Evolutionary conservation across 108 stramenopile species (phyloP), one percentile per base, ranked within the genome.

Genomic region (Chaetoceros muelleri): DNA sequence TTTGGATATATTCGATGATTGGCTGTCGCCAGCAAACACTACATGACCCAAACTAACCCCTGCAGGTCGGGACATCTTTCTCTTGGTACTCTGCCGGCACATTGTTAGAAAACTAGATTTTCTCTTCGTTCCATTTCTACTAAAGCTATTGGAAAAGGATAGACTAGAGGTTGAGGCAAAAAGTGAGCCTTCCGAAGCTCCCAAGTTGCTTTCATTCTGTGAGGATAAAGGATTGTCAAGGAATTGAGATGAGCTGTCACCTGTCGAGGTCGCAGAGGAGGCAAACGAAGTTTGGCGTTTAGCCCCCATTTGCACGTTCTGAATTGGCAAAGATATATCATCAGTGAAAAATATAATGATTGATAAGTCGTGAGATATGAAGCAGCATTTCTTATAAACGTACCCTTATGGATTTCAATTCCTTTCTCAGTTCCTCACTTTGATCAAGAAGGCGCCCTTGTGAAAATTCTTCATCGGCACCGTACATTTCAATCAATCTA

Each of bases 381-480:
- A n/a, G n/a, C n/a, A n/a, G n/a, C n/a, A n/a, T n/a, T n/a, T n/a
- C n/a, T n/a, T n/a, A n/a, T n/a, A n/a, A n/a, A n/a, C n/a, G n/a
- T n/a, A 20, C 64, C 47, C 2, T 25, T 53, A 93, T 93, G 24
- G 73, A 55, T 46, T 71, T 80, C 23, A 93, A 64, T 45, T 93
- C 90, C 24, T 72, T 54, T 53, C 78, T 82, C 69, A 87, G 81
- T 29, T 44, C 64, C 25, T 65, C 69, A 60, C 89, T 87, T 55
- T 89, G 85, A 52, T 93, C 91, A 54, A 89, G 85, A 24, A 85
- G 58, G 23, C 82, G 81, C 53, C 81, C 80, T 16, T 82, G 74
- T 20, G 92, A 82, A 52, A 95, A 93, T 44, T 92, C 90, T 62
- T 87, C 86, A 65, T 93, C 90, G 47, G 90, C 85, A 8, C 82